These are phyloP conservation scores for Solanum ossicruentum DNA, from an alignment of 257 asterid genomes.

Conservation along the genomic window DNA sequence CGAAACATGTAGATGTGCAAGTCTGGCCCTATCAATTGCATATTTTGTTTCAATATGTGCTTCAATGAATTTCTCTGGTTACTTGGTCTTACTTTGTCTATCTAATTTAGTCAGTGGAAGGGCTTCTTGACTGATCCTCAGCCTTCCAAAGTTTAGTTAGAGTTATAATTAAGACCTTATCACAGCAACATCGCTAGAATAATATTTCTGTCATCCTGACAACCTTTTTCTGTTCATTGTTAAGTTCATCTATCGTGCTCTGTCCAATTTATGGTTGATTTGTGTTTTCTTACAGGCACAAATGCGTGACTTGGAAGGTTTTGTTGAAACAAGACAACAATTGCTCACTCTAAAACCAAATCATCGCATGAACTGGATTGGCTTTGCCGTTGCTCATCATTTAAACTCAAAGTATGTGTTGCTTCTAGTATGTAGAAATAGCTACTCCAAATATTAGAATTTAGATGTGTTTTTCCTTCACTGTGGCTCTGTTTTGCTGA, in stretches of 20 bases:
- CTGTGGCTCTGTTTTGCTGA: not conserved
- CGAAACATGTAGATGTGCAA: not conserved
- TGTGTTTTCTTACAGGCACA: slow-evolving; percentile 51
- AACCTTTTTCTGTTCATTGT: not conserved
- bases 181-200: not conserved
- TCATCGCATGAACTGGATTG: slow-evolving; percentile 99
- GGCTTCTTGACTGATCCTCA: not conserved
- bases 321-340: slow-evolving; percentile 96
- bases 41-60: not conserved
- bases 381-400: slow-evolving; percentile 94
- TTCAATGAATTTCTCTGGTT: not conserved
- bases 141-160: not conserved
- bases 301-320: slow-evolving; percentile 98
- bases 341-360: slow-evolving; percentile 88
- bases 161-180: not conserved
- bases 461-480: not conserved
- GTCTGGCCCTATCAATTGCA: not conserved
- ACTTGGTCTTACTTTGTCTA: not conserved
- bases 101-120: not conserved
- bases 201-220: not conserved
- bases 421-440: not conserved
- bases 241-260: not conserved
- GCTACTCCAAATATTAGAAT: not conserved
- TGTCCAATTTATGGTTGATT: not conserved
- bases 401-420: slow-evolving; percentile 58